phyloP scores from a whole-genome alignment of 176 grass and related monocot genomes.

The Musa acuminata region DNA sequence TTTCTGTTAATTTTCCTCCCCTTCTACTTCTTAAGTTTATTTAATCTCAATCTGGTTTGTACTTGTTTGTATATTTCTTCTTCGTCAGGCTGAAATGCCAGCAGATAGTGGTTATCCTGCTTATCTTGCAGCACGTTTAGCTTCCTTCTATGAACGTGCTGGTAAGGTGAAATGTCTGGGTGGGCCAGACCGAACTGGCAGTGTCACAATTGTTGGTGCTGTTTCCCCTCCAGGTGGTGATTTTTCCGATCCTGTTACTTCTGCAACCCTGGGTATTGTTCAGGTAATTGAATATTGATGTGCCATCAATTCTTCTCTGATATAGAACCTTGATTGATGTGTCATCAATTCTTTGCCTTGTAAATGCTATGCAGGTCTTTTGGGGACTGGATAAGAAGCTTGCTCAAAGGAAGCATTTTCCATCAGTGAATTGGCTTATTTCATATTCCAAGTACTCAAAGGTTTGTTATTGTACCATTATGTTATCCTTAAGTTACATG shows the following conservation, averaged over 20 bases:
- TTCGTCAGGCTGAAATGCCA: conserved; percentile 90
- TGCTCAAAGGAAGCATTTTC: conserved; percentile 99
- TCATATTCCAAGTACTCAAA: conserved; percentile 97
- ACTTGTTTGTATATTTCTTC: not conserved
- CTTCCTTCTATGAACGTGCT: conserved; percentile 98
- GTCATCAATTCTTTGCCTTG: not conserved
- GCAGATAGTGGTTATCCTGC: conserved; percentile 99
- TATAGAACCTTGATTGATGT: not conserved
- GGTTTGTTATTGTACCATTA: conserved; percentile 22
- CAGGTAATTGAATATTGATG: conserved; percentile 40
- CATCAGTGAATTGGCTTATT: conserved; percentile 99
- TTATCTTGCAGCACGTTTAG: conserved; percentile 87
- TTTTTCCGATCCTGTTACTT: conserved; percentile 97
- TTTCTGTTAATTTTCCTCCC: not conserved
- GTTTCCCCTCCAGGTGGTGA: conserved; percentile 98
- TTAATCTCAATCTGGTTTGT: not conserved
- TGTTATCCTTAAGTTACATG: not conserved
- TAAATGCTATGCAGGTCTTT: conserved; percentile 62
- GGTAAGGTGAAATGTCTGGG: conserved; percentile 98
- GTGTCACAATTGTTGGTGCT: conserved; percentile 98
- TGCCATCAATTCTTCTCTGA: not conserved
- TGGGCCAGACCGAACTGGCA: conserved; percentile 81
- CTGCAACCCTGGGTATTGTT: conserved; percentile 98
- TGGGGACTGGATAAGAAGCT: conserved; percentile 99
- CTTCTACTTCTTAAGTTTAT: not conserved